Evolutionary conservation across 139 green algal genomes (phyloP), one percentile per base, ranked within the genome.

Genomic region (Diplosphaera chodatii): DNA sequence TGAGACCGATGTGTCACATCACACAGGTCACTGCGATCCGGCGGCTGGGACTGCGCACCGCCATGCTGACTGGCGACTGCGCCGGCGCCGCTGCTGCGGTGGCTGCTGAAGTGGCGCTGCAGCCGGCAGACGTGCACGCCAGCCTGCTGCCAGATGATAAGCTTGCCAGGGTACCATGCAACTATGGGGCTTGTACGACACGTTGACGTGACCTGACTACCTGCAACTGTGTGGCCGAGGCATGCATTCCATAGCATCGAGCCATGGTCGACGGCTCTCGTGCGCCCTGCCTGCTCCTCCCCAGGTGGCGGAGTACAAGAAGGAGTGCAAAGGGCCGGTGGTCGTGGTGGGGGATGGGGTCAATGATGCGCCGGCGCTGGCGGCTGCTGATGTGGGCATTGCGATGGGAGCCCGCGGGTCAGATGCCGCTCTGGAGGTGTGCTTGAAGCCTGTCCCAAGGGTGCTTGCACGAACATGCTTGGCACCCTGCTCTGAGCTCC

Each of bases 281-380:
- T n/a, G n/a, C n/a, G n/a, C n/a, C n/a, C n/a, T n/a, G n/a, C 37
- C 37, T 6, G 37, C 10, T 48, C 10, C 37, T 10, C 37, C 37
- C 37, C 48, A 59, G 48, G 48, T 59, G 48, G 48, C 48, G 18
- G 48, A 59, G 48, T 59, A 59, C 48, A 59, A 59, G 48, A 21
- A 18, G 48, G 3, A 3, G 16, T 59, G 48, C 48, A 59, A 25
- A 18, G 48, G 48, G 10, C 48, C 48, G 29, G 91, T 98, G 55
- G 91, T 88, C 4, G 96, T 98, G 92, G 90, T 97, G 6, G 94
- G 94, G 1, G 95, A 99, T 59, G 95, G 95, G 64, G 88, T 98
- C 33, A 99, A 99, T 77, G 95, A 99, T 76, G 90, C 93, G 8
- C 84, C 92, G 0, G 93, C 93, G 3, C 83, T 97, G 25, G 89